Conservation (phyloP, 257 asterid species). For the Ajuga chamaepitys region DNA sequence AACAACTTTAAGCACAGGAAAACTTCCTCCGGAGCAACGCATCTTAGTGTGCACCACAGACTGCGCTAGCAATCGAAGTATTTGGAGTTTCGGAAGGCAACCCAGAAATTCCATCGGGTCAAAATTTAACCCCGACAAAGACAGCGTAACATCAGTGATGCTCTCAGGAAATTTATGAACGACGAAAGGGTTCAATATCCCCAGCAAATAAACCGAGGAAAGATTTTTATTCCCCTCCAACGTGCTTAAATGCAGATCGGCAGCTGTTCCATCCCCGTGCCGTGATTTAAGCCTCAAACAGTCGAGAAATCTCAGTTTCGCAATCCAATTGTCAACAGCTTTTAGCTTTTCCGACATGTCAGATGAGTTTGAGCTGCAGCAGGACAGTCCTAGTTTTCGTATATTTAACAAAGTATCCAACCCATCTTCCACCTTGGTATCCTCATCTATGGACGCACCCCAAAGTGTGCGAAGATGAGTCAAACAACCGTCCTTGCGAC, state of each 20-base stretch:
- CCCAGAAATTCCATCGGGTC: conserved; percentile 21
- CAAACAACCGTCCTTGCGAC: too few relatives aligned
- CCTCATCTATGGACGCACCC: conserved; percentile 27
- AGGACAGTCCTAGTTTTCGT: conserved; percentile 21
- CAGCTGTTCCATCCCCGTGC: background rate
- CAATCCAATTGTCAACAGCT: conserved; percentile 20
- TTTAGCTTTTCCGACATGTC: background rate
- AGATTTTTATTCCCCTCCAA: background rate
- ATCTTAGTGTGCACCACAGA: background rate
- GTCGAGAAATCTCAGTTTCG: conserved; percentile 1
- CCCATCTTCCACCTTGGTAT: conserved; percentile 2
- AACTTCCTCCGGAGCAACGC: conserved; percentile 2
- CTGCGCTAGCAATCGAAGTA: conserved; percentile 9
- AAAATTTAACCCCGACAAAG: background rate
- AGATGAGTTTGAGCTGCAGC: conserved; percentile 15
- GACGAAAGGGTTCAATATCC: conserved; percentile 1
- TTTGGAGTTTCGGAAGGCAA: conserved; percentile 8
- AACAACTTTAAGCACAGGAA: conserved; percentile 10
- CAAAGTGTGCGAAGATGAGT: conserved; percentile 18
- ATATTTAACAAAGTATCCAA: conserved; percentile 6
- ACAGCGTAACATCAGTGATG: conserved; percentile 14
- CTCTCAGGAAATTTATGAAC: conserved; percentile 8
- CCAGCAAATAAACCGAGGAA: conserved; percentile 21
- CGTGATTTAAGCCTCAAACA: conserved; percentile 20
- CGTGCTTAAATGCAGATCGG: conserved; percentile 9